Conservation (phyloP, 768 basidiomycete genomes). For the Amanita phalloides region DNA sequence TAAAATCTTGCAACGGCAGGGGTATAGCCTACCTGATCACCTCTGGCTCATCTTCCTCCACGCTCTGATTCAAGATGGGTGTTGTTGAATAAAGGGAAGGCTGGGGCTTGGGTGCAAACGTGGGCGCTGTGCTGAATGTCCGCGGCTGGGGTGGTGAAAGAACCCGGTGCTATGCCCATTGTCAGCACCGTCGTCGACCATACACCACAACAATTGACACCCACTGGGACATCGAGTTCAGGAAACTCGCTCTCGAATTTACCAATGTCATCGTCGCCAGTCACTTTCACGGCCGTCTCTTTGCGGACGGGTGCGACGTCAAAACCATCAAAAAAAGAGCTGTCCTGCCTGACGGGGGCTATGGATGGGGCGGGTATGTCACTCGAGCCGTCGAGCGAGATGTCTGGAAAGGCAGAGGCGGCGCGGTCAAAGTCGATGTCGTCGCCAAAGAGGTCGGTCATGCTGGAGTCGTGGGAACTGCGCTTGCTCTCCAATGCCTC, state of each 20-base stretch:
- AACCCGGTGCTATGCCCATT: background rate
- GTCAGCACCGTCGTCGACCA: conserved; percentile 4
- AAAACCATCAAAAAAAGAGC: conserved; percentile 61
- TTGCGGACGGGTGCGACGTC: conserved; percentile 26
- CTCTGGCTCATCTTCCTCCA: conserved; percentile 75
- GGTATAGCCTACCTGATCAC: conserved; percentile 56
- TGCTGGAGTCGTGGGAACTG: conserved; percentile 7
- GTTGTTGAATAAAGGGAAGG: conserved; percentile 60
- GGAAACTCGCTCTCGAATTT: conserved; percentile 84
- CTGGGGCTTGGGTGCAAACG: conserved; percentile 74
- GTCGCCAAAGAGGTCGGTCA: conserved; percentile 26
- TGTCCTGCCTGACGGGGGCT: conserved; percentile 19
- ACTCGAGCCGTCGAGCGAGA: conserved; percentile 57
- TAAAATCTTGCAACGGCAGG: background rate
- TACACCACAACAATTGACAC: background rate
- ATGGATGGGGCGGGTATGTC: conserved; percentile 37
- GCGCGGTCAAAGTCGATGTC: conserved; percentile 76
- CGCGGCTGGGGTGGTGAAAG: conserved; percentile 22
- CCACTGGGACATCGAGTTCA: conserved; percentile 43
- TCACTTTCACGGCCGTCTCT: conserved; percentile 60
- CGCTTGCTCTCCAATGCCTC: conserved; percentile 37
- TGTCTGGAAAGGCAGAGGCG: conserved; percentile 80
- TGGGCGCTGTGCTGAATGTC: conserved; percentile 28
- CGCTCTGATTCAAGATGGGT: conserved; percentile 57
- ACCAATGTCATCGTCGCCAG: conserved; percentile 77